phyloP scores from a whole-genome alignment of 176 grass and related monocot species.

The Cenchrus fungigraminus region DNA sequence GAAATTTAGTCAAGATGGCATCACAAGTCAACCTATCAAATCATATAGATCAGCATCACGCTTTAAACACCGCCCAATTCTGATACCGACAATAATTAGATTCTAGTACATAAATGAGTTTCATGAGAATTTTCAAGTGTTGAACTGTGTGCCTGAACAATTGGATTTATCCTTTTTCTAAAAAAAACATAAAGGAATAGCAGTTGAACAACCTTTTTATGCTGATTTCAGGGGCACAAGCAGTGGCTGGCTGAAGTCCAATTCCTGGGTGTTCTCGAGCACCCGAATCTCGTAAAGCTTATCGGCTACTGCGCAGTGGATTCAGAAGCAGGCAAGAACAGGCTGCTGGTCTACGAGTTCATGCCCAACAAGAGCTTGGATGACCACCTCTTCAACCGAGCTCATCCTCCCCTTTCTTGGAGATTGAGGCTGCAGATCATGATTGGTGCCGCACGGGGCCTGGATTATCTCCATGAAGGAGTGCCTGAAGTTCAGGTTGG shows the following conservation, averaged over 20 bases:
- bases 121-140: neutral
- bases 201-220: neutral
- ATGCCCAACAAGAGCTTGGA: conserved; percentile 91
- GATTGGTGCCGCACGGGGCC: conserved; percentile 63
- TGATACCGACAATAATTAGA: conserved; percentile 1
- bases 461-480: conserved; percentile 75
- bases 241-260: conserved; percentile 92
- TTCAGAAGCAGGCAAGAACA: conserved; percentile 55
- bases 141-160: neutral
- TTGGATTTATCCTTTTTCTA: neutral
- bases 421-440: conserved; percentile 70
- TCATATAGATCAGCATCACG: neutral
- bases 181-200: neutral
- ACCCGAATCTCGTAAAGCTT: conserved; percentile 86
- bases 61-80: neutral
- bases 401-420: conserved; percentile 64
- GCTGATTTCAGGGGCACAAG: conserved; percentile 74
- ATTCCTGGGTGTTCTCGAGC: conserved; percentile 84
- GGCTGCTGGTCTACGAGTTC: conserved; percentile 90
- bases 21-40: conserved; percentile 38
- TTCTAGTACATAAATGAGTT: neutral
- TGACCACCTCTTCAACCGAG: conserved; percentile 83
- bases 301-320: conserved; percentile 83
- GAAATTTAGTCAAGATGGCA: conserved; percentile 12
- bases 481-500: conserved; percentile 76